A percentile compares a stretch with the other conserved stretches of the same genome.
These are phyloP conservation scores for Fragilaria radians DNA, from an alignment of 108 stramenopile species.

Conservation along the genomic window DNA sequence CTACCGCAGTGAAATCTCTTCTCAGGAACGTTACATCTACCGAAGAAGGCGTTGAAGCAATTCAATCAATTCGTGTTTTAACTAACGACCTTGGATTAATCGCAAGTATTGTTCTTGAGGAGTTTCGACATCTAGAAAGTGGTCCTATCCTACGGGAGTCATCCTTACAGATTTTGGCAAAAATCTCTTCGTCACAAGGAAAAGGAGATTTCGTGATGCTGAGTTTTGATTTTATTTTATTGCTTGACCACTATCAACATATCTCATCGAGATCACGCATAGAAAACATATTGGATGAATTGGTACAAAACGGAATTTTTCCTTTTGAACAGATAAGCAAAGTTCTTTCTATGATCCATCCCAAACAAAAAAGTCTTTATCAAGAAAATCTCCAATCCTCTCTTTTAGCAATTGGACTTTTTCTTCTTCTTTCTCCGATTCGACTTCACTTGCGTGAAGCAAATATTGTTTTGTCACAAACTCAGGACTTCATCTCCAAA, in stretches of 20 bases:
- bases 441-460: neutral
- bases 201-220: conserved; percentile 1
- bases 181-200: neutral
- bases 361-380: neutral
- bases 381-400: neutral
- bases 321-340: neutral
- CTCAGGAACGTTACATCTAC: conserved; percentile 1
- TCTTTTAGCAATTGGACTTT: neutral
- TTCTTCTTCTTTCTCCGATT: conserved; percentile 1
- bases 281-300: neutral
- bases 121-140: neutral
- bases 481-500: neutral
- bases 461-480: neutral
- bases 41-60: neutral
- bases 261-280: neutral
- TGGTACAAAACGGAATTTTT: neutral
- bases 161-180: neutral
- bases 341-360: neutral
- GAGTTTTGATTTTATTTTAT: neutral
- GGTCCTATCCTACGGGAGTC: neutral
- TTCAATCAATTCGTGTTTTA: neutral
- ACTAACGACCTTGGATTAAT: neutral
- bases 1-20: conserved; percentile 2
- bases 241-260: conserved; percentile 5
- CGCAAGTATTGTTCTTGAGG: conserved; percentile 2